phyloP scores from a whole-genome alignment of 768 basidiomycete species.

The Scleroderma bovista region DNA sequence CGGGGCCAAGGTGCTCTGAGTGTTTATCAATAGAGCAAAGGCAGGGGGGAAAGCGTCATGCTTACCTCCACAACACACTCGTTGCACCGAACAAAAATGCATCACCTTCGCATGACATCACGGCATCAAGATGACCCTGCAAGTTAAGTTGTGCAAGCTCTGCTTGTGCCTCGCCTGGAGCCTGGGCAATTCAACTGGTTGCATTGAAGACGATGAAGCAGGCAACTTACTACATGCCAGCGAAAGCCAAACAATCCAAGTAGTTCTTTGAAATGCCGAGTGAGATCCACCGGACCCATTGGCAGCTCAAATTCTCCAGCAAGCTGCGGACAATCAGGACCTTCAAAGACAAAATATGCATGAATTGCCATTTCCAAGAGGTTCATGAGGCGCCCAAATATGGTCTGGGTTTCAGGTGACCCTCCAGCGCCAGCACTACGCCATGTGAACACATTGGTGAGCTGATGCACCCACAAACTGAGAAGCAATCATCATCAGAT shows the following conservation, averaged over 20 bases:
- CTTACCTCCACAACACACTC: conserved; percentile 1
- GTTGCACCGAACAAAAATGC: conserved; percentile 1
- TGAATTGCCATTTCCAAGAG: conserved; percentile 34
- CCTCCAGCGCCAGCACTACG: conserved; percentile 26
- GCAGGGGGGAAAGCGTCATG: too few species aligned
- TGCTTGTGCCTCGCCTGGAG: conserved; percentile 2
- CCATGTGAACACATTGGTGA: neutral
- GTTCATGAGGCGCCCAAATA: conserved; percentile 39
- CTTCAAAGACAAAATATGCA: conserved; percentile 49
- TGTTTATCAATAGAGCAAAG: too few species aligned
- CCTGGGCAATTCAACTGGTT: neutral
- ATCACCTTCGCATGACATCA: neutral
- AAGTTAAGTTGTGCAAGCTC: conserved; percentile 2
- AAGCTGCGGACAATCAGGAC: conserved; percentile 33
- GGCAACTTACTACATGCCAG: conserved; percentile 19
- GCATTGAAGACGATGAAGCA: neutral
- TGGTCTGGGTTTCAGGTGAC: conserved; percentile 38
- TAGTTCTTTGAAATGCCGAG: conserved; percentile 22
- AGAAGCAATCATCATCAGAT: neutral
- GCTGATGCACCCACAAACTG: conserved; percentile 7
- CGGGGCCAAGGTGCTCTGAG: too few species aligned
- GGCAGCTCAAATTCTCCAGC: too few species aligned
- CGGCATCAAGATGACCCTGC: neutral
- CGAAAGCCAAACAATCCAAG: conserved; percentile 40
- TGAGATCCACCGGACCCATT: conserved; percentile 29